phyloP scores from a whole-genome alignment of 352 stramenopile species.

The Pythium vanterpoolii region DNA sequence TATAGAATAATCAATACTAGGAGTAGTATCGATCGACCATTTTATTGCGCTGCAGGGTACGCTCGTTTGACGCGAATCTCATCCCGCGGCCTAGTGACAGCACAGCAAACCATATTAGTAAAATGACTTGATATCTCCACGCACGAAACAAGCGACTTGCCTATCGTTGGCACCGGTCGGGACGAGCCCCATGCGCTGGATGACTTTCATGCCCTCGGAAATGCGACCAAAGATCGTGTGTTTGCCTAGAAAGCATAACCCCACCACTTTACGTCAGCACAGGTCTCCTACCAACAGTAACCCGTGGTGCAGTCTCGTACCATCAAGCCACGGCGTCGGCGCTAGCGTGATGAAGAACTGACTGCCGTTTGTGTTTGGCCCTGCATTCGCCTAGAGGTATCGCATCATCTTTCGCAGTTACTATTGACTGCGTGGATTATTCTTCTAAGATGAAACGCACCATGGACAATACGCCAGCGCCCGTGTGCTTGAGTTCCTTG shows the following conservation, averaged over 20 bases:
- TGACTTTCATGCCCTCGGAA: constrained; percentile 90
- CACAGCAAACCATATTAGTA: background rate
- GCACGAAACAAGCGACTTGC: constrained; percentile 23
- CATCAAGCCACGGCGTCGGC: constrained; percentile 92
- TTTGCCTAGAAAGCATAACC: constrained; percentile 60
- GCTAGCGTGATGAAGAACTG: constrained; percentile 95
- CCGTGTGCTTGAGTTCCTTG: constrained; percentile 92
- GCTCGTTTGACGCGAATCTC: constrained; percentile 74
- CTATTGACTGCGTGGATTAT: background rate
- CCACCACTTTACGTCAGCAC: background rate
- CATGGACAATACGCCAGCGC: constrained; percentile 89
- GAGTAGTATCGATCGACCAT: background rate
- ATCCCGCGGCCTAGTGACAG: constrained; percentile 51
- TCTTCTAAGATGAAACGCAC: no score
- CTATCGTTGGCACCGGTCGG: constrained; percentile 86
- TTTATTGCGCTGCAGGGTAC: constrained; percentile 57
- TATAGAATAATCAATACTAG: background rate
- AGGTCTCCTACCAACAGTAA: background rate
- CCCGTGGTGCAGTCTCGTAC: constrained; percentile 26
- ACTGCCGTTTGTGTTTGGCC: constrained; percentile 90
- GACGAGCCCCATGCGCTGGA: constrained; percentile 90
- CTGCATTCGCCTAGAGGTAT: constrained; percentile 73
- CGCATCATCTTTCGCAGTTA: background rate
- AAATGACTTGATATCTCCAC: background rate
- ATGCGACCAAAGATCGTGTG: constrained; percentile 94